Evolutionary conservation across 2,329 filamentous ascomycete species (phyloP).

Genomic region (Mycosphaerelloides madeirae): DNA sequence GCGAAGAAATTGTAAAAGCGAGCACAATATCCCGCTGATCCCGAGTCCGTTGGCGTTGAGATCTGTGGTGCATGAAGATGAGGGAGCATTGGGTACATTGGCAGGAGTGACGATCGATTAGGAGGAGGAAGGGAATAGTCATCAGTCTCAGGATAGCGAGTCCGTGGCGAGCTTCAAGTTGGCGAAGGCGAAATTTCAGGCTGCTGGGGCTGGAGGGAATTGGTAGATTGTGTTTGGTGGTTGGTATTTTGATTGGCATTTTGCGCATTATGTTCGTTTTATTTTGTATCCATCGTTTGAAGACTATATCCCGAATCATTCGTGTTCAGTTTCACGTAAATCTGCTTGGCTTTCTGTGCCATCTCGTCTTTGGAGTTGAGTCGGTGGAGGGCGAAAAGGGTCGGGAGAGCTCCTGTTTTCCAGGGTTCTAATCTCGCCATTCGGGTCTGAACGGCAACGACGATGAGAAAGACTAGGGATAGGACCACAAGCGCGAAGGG

Average conservation of each 20-base stretch:
- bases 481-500: background rate
- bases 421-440: background rate
- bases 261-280: too few relatives aligned
- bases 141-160: slow-evolving; percentile 1
- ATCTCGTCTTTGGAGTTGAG: background rate
- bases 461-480: background rate
- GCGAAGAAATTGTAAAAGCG: slow-evolving; percentile 25
- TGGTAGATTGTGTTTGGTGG: background rate
- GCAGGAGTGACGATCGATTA: background rate
- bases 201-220: background rate
- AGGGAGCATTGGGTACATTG: background rate
- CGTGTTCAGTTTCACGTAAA: background rate
- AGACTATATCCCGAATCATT: too few relatives aligned
- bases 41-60: slow-evolving; percentile 25
- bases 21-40: slow-evolving; percentile 12
- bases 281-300: too few relatives aligned
- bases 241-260: background rate
- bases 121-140: slow-evolving; percentile 1
- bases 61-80: slow-evolving; percentile 15
- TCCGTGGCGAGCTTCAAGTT: background rate
- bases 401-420: background rate
- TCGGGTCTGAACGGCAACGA: background rate
- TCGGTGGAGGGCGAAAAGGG: background rate
- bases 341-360: background rate
- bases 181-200: slow-evolving; percentile 3